Evolutionary conservation across 225 moss, liverwort and hornwort genomes (phyloP), one percentile per base, ranked within the genome.

Genomic region (Marchantia paleacea): DNA sequence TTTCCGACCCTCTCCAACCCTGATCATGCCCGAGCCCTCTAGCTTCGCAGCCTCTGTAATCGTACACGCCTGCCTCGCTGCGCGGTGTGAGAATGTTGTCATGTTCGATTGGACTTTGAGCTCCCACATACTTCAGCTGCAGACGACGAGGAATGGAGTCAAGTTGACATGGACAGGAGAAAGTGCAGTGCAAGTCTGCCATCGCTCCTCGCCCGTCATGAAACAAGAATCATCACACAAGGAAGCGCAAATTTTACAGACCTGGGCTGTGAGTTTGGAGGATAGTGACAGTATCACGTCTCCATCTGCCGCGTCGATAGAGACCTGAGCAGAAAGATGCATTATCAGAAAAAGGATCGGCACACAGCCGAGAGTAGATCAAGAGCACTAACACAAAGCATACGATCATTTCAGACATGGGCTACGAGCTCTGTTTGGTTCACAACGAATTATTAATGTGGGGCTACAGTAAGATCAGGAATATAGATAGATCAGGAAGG

Each of bases 261-360:
- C 92, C 92, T 90, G 84, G 53, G 90, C 96, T 31, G 84, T 87
- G 55, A 96, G 85, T 80, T 89, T 88, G 51, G 86, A 83, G 81
- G 93, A 90, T 51, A 96, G 91, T 75, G 84, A 89, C 22, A 96
- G 76, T 64, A 89, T 85, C 67, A 96, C 91, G 53, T 66, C 81
- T 72, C 96, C 96, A 76, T 84, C 83, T 55, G 91, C 88, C 55
- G 93, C 91, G 70, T 96, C 90, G 74, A 94, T 82, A 49, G 82
- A 87, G 69, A 96, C 87, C 92, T 92, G 85, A 68, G 39, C 12
- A 60, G 20, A 72, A 12, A 24, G 16, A 39, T 18, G 39, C 47
- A 31, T 39, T 2, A 48, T 73, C 6, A 68, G 68, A 30, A 30
- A 26, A 29, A 66, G 12, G 66, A 66, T 64, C 24, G 25, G 25